A percentile compares a stretch with the other conserved stretches of the same genome.
phyloP scores from a whole-genome alignment of 306 rosid species.

The Cyamopsis tetragonoloba region DNA sequence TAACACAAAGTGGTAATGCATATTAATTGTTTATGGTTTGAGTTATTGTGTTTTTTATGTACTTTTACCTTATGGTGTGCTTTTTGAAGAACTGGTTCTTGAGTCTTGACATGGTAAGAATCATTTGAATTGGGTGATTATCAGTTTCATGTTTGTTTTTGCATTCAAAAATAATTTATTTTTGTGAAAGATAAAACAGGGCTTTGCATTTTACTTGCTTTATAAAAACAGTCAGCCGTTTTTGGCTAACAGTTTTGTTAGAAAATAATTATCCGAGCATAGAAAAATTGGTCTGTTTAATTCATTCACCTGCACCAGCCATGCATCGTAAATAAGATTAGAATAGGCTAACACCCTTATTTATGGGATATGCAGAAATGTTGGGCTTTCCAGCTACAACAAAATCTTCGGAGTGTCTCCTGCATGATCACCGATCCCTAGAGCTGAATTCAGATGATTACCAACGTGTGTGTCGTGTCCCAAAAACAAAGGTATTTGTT shows the following conservation, averaged over 20 bases:
- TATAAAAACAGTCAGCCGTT: no score
- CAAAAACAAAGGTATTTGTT: conserved; percentile 55
- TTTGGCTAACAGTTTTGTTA: no score
- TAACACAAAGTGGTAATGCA: conserved; percentile 42
- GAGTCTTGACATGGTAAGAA: not conserved
- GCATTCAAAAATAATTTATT: no score
- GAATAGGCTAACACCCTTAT: no score
- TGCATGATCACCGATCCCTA: conserved; percentile 65
- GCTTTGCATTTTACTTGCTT: no score
- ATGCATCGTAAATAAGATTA: no score
- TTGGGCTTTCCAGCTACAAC: not conserved
- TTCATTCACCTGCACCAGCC: no score
- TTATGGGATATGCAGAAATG: conserved; percentile 36
- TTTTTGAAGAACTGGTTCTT: not conserved
- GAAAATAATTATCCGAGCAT: no score
- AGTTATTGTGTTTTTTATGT: not conserved
- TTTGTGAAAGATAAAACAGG: no score
- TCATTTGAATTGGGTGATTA: no score
- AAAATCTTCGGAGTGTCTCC: not conserved
- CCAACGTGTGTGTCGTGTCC: conserved; percentile 62
- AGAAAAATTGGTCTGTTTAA: no score
- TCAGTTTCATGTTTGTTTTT: no score
- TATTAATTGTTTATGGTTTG: not conserved
- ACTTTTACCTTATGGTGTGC: not conserved
- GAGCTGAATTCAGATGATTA: conserved; percentile 56